A percentile compares a stretch with the other conserved stretches of the same genome.
These are phyloP conservation scores for Penicillium sp. DNA, from an alignment of 2,329 filamentous ascomycete genomes.

Conservation along the genomic window DNA sequence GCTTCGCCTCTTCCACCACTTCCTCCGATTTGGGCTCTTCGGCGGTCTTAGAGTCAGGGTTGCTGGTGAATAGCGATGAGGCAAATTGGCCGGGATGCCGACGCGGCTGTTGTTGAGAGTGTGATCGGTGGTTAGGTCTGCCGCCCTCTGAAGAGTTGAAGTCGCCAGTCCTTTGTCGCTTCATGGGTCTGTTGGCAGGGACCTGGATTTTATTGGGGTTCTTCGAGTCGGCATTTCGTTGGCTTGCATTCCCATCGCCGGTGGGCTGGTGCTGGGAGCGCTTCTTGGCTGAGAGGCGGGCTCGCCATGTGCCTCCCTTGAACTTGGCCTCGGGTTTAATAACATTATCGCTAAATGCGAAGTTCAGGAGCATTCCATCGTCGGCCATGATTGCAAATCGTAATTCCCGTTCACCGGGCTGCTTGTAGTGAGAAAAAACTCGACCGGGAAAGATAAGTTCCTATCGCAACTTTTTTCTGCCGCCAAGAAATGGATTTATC, in stretches of 20 bases:
- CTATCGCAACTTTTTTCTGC: conserved; percentile 27
- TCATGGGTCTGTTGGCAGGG: conserved; percentile 34
- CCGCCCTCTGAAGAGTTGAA: conserved; percentile 18
- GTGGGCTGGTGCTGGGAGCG: conserved; percentile 53
- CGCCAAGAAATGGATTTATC: conserved; percentile 30
- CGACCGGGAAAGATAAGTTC: conserved; percentile 10
- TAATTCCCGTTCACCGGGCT: conserved; percentile 5
- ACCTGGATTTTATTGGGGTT: conserved; percentile 40
- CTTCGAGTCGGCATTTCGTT: conserved; percentile 19
- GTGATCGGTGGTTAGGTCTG: conserved; percentile 12
- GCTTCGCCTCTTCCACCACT: conserved; percentile 54
- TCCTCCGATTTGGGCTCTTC: conserved; percentile 36
- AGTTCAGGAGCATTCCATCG: conserved; percentile 93
- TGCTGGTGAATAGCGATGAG: conserved; percentile 90
- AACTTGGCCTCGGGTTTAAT: conserved; percentile 64
- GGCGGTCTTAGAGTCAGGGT: conserved; percentile 70
- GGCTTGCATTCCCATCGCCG: conserved; percentile 10
- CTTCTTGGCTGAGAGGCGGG: conserved; percentile 79
- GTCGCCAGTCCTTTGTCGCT: conserved; percentile 44
- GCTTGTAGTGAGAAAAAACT: conserved; percentile 3
- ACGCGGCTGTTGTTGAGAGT: conserved; percentile 34
- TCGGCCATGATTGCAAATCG: conserved; percentile 68
- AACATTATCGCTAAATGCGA: conserved; percentile 71
- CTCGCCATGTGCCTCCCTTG: conserved; percentile 91
- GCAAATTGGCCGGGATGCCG: conserved; percentile 65